phyloP scores from a whole-genome alignment of 805 yeast species.

The Nakazawaea ernobii region DNA sequence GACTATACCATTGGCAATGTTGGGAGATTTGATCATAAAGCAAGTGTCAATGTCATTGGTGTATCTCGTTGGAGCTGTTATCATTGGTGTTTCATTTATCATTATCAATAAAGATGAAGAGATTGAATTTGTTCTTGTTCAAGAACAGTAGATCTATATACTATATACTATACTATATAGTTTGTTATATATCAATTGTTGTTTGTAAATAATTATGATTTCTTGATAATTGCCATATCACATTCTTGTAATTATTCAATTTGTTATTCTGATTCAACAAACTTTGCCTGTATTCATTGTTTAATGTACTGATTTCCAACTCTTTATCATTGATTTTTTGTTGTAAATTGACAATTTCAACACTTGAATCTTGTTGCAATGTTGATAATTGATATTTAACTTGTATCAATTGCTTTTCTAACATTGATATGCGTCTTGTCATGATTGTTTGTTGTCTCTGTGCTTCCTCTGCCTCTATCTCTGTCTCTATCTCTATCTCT shows the following conservation, averaged over 20 bases:
- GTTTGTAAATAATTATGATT: background rate
- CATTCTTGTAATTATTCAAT: background rate
- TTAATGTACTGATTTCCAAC: background rate
- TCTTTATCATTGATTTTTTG: background rate
- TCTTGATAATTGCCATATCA: background rate
- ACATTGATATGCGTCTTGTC: background rate
- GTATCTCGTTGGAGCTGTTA: slow-evolving; percentile 73
- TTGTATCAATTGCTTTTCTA: background rate
- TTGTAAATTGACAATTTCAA: background rate
- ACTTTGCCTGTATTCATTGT: background rate
- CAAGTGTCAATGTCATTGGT: slow-evolving; percentile 52
- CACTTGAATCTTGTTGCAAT: background rate
- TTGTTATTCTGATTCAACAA: background rate
- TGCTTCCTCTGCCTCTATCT: background rate
- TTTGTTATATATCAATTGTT: background rate
- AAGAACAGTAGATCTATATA: background rate
- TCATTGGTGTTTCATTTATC: slow-evolving; percentile 79
- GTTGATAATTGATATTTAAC: background rate
- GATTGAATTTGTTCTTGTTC: slow-evolving; percentile 35
- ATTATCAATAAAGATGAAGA: slow-evolving; percentile 77
- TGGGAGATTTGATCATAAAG: slow-evolving; percentile 79
- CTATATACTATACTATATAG: too few relatives aligned
- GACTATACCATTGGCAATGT: slow-evolving; percentile 91
- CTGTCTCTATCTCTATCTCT: background rate
- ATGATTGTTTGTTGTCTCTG: background rate